Conservation (phyloP, 2,329 filamentous ascomycete species). For the Penicillium aurantiogriseum region DNA sequence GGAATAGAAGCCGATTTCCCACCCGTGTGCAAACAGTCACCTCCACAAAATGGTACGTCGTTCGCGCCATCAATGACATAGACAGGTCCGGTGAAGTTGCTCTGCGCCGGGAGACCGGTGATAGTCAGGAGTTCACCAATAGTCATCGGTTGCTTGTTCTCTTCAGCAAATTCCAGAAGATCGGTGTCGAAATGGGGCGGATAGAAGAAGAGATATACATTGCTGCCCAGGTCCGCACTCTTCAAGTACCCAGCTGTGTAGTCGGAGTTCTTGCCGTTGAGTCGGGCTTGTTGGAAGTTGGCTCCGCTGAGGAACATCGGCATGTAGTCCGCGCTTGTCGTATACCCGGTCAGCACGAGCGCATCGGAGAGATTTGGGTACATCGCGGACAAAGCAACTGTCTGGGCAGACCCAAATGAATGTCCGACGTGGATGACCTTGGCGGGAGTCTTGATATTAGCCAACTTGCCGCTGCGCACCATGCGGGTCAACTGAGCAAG, state of each 20-base stretch:
- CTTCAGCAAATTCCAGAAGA: conserved; percentile 17
- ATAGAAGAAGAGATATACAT: conserved; percentile 18
- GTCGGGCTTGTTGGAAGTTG: conserved; percentile 19
- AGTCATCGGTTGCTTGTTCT: conserved; percentile 27
- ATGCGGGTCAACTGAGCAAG: conserved; percentile 39
- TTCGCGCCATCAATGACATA: conserved; percentile 26
- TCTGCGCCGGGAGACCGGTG: conserved; percentile 6
- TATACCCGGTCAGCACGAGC: conserved; percentile 42
- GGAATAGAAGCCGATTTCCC: conserved; percentile 15
- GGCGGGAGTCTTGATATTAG: conserved; percentile 29
- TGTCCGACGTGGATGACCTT: conserved; percentile 41
- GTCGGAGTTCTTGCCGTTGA: conserved; percentile 17
- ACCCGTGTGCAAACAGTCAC: conserved; percentile 27
- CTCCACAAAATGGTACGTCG: conserved; percentile 27
- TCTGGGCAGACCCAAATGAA: conserved; percentile 39
- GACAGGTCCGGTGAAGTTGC: conserved; percentile 25
- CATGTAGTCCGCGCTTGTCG: conserved; percentile 26
- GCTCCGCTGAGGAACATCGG: conserved; percentile 20
- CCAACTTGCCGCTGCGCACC: conserved; percentile 36
- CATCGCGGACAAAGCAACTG: conserved; percentile 30
- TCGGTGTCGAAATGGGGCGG: conserved; percentile 16
- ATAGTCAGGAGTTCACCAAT: conserved; percentile 28
- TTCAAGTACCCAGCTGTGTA: conserved; percentile 27
- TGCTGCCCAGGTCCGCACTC: conserved; percentile 13
- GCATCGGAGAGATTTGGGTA: conserved; percentile 40